Conservation (phyloP, 148 eudicot genomes). For the Vaccinium corymbosum region DNA sequence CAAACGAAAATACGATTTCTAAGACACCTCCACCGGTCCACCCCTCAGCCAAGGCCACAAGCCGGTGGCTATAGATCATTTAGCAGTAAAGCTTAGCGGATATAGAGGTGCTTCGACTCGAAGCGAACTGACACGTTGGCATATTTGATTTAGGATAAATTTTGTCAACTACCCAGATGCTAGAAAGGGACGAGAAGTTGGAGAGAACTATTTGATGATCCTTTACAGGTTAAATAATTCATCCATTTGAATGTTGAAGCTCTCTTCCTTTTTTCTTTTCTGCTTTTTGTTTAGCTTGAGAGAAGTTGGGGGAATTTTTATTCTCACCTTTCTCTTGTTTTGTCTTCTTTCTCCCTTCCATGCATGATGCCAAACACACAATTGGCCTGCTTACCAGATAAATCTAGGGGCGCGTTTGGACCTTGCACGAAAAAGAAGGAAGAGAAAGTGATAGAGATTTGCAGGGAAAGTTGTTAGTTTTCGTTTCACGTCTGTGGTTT, state of each 20-base stretch:
- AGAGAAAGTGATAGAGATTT: not conserved
- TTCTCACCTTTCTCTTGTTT: not conserved
- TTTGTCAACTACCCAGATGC: not conserved
- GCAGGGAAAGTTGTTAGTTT: not conserved
- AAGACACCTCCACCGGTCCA: constrained; percentile 72
- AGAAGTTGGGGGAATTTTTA: not conserved
- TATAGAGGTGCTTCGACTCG: constrained; percentile 26
- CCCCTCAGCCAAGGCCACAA: constrained; percentile 26
- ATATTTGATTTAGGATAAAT: constrained; percentile 9
- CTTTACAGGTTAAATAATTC: not conserved
- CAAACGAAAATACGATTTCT: constrained; percentile 35
- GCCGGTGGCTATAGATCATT: constrained; percentile 39
- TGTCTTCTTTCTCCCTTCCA: not conserved
- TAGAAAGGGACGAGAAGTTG: not conserved
- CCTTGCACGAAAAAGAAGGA: not conserved
- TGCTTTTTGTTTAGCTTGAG: not conserved
- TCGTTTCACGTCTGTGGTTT: not conserved
- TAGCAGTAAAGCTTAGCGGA: constrained; percentile 1
- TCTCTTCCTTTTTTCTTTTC: not conserved
- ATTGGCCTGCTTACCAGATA: not conserved
- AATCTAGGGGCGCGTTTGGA: not conserved
- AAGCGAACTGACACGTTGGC: not conserved
- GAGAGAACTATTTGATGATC: constrained; percentile 1
- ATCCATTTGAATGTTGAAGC: not conserved
- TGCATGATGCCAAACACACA: not conserved